Evolutionary conservation across 257 asterid genomes (phyloP).

Genomic region (Perilla frutescens): DNA sequence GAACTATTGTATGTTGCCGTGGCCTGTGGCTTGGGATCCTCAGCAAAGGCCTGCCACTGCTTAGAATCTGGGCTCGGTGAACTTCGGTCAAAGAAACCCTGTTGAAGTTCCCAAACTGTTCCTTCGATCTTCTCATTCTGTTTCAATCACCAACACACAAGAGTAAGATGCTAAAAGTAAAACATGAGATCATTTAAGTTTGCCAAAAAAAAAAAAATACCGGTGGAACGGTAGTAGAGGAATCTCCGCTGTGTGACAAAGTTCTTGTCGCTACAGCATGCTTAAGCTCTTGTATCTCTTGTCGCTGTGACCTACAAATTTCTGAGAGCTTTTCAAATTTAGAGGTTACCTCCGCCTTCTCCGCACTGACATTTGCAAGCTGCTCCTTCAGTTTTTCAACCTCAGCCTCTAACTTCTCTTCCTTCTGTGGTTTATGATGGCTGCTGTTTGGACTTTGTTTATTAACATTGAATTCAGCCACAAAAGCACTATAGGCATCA

Average conservation of each 20-base stretch:
- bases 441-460: conserved; percentile 55
- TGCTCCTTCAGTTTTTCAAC: conserved; percentile 82
- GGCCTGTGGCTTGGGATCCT: conserved; percentile 53
- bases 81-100: conserved; percentile 60
- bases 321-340: conserved; percentile 89
- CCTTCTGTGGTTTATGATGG: conserved; percentile 57
- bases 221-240: conserved; percentile 44
- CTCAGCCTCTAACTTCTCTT: conserved; percentile 67
- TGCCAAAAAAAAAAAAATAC: conserved; percentile 42
- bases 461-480: conserved; percentile 61
- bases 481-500: conserved; percentile 72
- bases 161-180: conserved; percentile 27
- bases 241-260: conserved; percentile 66
- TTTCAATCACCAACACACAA: conserved; percentile 13
- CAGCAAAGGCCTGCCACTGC: conserved; percentile 90
- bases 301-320: conserved; percentile 91
- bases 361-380: conserved; percentile 62
- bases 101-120: conserved; percentile 79
- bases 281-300: conserved; percentile 93
- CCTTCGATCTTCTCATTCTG: conserved; percentile 77
- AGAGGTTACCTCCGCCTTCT: conserved; percentile 83
- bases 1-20: conserved; percentile 44
- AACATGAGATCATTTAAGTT: neutral
- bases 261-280: conserved; percentile 70
- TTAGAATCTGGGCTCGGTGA: conserved; percentile 64